These are phyloP conservation scores for Cladophialophora immunda DNA, from an alignment of 2,329 filamentous ascomycete species.

Conservation along the genomic window DNA sequence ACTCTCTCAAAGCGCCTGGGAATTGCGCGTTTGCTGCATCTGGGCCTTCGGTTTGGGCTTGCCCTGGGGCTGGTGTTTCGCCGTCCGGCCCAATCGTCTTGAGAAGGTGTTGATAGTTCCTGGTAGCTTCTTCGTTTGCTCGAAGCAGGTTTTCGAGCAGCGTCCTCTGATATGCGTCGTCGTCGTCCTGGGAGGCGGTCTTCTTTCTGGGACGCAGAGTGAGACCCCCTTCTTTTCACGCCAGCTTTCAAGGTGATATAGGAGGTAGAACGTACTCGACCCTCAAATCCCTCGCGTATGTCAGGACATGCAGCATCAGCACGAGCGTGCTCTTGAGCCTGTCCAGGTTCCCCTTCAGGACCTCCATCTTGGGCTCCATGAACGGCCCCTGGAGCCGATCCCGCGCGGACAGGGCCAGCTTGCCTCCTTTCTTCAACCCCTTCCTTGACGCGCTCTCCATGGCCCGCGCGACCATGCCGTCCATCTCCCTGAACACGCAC, in stretches of 20 bases:
- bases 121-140: conserved; percentile 25
- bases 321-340: conserved; percentile 45
- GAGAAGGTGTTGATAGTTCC: conserved; percentile 19
- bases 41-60: neutral
- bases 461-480: conserved; percentile 35
- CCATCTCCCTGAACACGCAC: conserved; percentile 42
- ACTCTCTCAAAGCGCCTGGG: neutral
- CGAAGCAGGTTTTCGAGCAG: conserved; percentile 23
- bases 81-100: conserved; percentile 6
- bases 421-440: conserved; percentile 19
- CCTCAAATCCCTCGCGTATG: conserved; percentile 42
- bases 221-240: neutral
- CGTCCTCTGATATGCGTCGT: conserved; percentile 13
- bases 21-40: neutral
- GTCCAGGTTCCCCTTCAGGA: conserved; percentile 45
- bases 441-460: conserved; percentile 18
- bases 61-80: neutral
- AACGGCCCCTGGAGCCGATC: conserved; percentile 39
- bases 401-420: conserved; percentile 19
- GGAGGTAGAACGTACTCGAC: conserved; percentile 22
- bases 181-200: conserved; percentile 2
- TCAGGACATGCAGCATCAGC: conserved; percentile 45
- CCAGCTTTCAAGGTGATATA: neutral
- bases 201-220: neutral
- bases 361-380: conserved; percentile 41